A percentile compares a stretch with the other conserved stretches of the same genome.
These are phyloP conservation scores for Clonostachys sp. DNA, from an alignment of 2,329 filamentous ascomycete species.

Conservation along the genomic window DNA sequence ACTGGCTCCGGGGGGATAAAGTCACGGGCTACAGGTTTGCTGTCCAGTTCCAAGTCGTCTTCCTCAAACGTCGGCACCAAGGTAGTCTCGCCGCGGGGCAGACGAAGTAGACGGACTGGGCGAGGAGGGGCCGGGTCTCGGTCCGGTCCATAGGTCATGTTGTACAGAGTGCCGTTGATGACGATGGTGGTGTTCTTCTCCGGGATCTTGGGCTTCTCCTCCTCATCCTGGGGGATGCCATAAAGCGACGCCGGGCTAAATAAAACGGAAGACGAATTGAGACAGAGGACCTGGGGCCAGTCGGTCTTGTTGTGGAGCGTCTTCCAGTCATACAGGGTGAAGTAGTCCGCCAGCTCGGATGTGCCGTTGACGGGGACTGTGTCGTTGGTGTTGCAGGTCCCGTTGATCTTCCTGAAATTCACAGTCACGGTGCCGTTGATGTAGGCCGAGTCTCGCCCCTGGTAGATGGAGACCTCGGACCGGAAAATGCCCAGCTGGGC, in stretches of 20 bases:
- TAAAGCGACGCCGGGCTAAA: conserved; percentile 22
- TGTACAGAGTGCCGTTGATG: too few species aligned
- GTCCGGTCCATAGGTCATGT: too few species aligned
- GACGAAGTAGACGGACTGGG: too few species aligned
- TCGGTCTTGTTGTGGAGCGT: conserved; percentile 22
- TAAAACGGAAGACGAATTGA: conserved; percentile 19
- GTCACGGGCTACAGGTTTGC: too few species aligned
- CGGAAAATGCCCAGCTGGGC: conserved; percentile 29
- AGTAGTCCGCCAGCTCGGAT: conserved; percentile 16
- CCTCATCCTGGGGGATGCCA: conserved; percentile 1
- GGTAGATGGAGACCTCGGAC: conserved; percentile 25
- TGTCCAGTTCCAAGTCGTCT: too few species aligned
- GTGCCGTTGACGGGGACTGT: conserved; percentile 16
- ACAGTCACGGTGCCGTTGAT: conserved; percentile 30
- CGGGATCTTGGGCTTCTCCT: neutral
- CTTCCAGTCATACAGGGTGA: conserved; percentile 16
- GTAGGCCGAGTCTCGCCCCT: conserved; percentile 28
- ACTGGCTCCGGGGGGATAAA: too few species aligned
- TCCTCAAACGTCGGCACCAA: too few species aligned
- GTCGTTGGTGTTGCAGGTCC: conserved; percentile 16
- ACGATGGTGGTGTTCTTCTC: neutral
- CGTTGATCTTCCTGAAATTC: conserved; percentile 5
- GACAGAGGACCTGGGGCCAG: conserved; percentile 17
- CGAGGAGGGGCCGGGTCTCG: too few species aligned
- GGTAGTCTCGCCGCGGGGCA: too few species aligned